Base-by-base conservation (phyloP, 2,329 filamentous ascomycete species). In the Raffaelea arxii region DNA sequence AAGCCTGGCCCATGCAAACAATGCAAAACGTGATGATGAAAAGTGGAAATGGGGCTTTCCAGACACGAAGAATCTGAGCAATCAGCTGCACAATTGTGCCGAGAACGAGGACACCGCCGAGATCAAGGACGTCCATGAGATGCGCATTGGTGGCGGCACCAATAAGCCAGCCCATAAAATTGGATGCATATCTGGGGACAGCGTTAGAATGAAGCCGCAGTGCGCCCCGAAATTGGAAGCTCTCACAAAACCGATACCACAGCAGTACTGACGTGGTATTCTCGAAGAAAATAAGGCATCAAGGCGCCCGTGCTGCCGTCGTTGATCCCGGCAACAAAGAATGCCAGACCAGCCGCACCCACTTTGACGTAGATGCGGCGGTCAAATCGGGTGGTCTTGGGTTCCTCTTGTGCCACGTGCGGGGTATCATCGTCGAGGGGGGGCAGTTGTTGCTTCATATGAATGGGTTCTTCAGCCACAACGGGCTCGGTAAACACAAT, bases 311-410 rank as follows among this genome's bases (percentile, higher is more conserved):
- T 63, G 49, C 73, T 80, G 25, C 80, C 80, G 56, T 84, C 80
- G 47, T 82, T 84, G 41, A 77, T 66, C 0, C 80, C 80, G 0
- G 80, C 77, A 25, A 79, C 76, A 55, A 84, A 81, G 63, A 83
- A 84, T 0, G 77, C 78, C 51, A 81, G 74, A 0, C 71, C 73
- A 3, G 74, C 70, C 38, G 74, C 74, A 32, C 72, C 46, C 3
- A 82, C 59, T 21, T 46, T 46, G 14, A 32, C n/a, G 25, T 32
- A 32, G 9, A 32, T 16, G 16, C 16, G 9, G 27, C 27, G 27
- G 27, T 32, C 27, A 9, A 32, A 16, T 32, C 27, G n/a, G n/a
- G n/a, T n/a, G n/a, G n/a, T n/a, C n/a, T n/a, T n/a, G n/a, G n/a
- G n/a, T n/a, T n/a, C n/a, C n/a, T n/a, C n/a, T n/a, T n/a, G n/a